Conservation (phyloP, 2,329 filamentous ascomycete genomes). For the Alternaria brassicae region DNA sequence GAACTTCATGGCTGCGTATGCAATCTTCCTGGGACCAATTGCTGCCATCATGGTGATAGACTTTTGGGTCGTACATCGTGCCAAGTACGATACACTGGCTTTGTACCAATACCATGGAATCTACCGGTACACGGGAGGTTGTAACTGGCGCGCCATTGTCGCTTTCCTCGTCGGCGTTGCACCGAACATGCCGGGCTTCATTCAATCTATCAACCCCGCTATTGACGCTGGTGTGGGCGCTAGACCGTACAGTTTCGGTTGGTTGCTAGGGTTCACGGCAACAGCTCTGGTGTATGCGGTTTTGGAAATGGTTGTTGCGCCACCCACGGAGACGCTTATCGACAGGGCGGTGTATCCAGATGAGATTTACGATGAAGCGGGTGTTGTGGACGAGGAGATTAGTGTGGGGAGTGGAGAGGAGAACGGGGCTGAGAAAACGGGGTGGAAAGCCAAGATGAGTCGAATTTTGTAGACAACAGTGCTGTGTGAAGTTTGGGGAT, state of each 20-base stretch:
- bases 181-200: constrained; percentile 65
- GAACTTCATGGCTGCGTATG: constrained; percentile 71
- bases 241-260: constrained; percentile 69
- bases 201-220: constrained; percentile 51
- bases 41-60: constrained; percentile 67
- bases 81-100: constrained; percentile 60
- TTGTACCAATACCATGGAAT: constrained; percentile 59
- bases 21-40: constrained; percentile 70
- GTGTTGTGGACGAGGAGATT: constrained; percentile 38
- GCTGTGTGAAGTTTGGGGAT: background rate
- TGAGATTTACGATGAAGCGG: constrained; percentile 47
- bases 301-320: constrained; percentile 57
- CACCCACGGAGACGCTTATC: constrained; percentile 60
- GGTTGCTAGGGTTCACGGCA: constrained; percentile 66
- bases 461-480: constrained; percentile 36
- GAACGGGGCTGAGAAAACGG: constrained; percentile 37
- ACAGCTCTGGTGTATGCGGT: constrained; percentile 64
- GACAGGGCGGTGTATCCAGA: constrained; percentile 49
- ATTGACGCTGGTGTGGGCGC: constrained; percentile 57
- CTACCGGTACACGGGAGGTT: constrained; percentile 61
- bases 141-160: constrained; percentile 67
- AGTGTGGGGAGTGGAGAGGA: constrained; percentile 37
- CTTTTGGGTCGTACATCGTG: constrained; percentile 63
- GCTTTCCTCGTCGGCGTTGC: constrained; percentile 65
- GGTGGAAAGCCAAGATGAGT: constrained; percentile 44